Percentiles rank a stretch among this genome's conserved stretches.
phyloP scores from a whole-genome alignment of 148 eudicot genomes.

The Rhododendron simsii region DNA sequence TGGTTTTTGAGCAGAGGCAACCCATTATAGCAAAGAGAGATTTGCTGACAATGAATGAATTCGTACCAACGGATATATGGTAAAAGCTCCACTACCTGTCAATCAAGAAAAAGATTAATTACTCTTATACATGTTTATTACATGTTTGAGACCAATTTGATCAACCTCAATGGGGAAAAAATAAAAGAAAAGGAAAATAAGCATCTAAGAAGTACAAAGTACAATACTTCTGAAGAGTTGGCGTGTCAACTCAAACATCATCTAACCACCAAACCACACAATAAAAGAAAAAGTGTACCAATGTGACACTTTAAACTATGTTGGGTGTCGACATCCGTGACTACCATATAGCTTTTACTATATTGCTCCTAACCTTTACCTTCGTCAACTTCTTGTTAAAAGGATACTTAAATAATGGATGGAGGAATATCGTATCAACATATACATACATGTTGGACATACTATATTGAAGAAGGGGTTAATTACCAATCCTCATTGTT shows the following conservation, averaged over 20 bases:
- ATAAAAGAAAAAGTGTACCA: too few relatives aligned
- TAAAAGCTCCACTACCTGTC: not conserved
- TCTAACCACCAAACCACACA: not conserved
- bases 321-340: not conserved
- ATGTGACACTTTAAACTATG: too few relatives aligned
- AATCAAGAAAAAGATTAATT: too few relatives aligned
- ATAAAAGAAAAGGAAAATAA: not conserved
- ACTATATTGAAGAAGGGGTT: not conserved
- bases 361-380: too few relatives aligned
- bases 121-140: not conserved
- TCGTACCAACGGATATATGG: not conserved
- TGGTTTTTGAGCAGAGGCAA: slow-evolving; percentile 57
- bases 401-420: too few relatives aligned
- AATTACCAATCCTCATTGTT: too few relatives aligned
- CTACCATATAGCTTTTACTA: too few relatives aligned
- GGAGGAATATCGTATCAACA: not conserved
- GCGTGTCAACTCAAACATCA: not conserved
- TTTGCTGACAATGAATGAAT: not conserved
- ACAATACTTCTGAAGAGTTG: not conserved
- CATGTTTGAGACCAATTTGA: not conserved
- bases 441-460: not conserved
- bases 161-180: not conserved
- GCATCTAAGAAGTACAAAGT: too few relatives aligned
- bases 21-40: slow-evolving; percentile 48
- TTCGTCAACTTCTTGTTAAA: too few relatives aligned